Base-by-base conservation (phyloP, 305 asterid species). In the Fraxinus latifolia region DNA sequence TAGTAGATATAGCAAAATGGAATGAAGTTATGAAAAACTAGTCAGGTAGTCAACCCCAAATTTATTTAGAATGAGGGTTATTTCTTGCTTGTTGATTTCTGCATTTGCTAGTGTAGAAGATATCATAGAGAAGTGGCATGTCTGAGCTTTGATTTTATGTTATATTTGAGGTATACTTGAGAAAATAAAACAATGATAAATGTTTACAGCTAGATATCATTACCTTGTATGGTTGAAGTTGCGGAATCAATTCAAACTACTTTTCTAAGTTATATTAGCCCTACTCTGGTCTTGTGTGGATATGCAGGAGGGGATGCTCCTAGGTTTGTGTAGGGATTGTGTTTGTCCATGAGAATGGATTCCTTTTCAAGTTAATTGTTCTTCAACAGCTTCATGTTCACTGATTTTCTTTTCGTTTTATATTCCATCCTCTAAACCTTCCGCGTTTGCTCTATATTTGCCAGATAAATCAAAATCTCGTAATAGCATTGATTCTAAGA, bases 381-480 rank as follows among this genome's bases (percentile, higher is more conserved):
- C 72, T 23, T 23, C 33, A 21, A 62, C n/a, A 2, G 33, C 7
- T 62, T 62, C 72, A 19, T 23, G 72, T 62, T 62, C 72, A 21
- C 72, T 62, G 12, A 23, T 23, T 23, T 21, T 23, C 2, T 23
- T 67, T 67, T 29, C 19, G 5, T 67, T 11, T 11, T 9, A 17
- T 67, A 67, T 14, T 68, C 74, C 33, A 68, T 68, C 74, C 39
- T 29, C 37, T 68, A 27, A 68, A 3, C 74, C 74, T 29, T 29
- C 27, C 0, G 19, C 12, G 3, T 12, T 68, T 68, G 37, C 72
- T 67, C 77, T 74, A 7, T 73, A 50, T 11, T 80, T 6, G 23
- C 31, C 77, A 87, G 92, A 89, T 62, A 89, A 83, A 84, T 76
- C 88, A 27, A 89, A 86, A 79, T 87, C 86, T 50, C 77, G 84